A percentile compares a stretch with the other conserved stretches of the same genome.
Evolutionary conservation across 2,329 filamentous ascomycete genomes (phyloP).

Genomic region (Clarireedia paspali): DNA sequence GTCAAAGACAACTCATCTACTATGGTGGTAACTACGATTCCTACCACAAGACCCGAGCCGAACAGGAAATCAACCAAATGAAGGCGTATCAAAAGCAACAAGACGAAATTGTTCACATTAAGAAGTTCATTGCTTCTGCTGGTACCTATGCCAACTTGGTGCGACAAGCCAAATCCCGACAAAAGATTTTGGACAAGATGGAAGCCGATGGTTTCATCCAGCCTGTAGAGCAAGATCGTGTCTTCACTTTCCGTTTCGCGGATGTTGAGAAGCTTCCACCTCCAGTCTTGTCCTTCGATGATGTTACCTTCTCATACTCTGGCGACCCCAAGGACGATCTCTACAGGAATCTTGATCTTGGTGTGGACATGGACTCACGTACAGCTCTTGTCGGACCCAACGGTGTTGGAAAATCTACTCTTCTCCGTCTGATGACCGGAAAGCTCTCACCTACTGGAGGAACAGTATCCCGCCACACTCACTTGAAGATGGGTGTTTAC

Average conservation of each 20-base stretch:
- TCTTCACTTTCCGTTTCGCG: constrained; percentile 97
- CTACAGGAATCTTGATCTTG: constrained; percentile 93
- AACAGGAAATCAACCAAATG: constrained; percentile 97
- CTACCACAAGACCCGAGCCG: constrained; percentile 85
- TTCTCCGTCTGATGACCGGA: constrained; percentile 93
- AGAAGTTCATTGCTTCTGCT: constrained; percentile 99
- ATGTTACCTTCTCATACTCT: constrained; percentile 97
- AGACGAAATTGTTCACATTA: constrained; percentile 98
- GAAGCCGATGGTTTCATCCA: constrained; percentile 98
- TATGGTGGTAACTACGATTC: constrained; percentile 99
- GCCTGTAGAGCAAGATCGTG: constrained; percentile 72
- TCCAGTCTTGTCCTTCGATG: constrained; percentile 90
- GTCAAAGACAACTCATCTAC: constrained; percentile 80
- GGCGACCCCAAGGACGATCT: constrained; percentile 83
- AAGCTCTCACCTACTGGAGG: constrained; percentile 81
- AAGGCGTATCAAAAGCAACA: constrained; percentile 99
- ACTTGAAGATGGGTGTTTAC: constrained; percentile 97
- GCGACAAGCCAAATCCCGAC: constrained; percentile 94
- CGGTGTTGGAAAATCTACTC: constrained; percentile 97
- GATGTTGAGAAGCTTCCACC: constrained; percentile 99
- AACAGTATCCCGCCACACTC: constrained; percentile 82
- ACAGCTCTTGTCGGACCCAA: constrained; percentile 96
- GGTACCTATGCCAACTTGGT: constrained; percentile 99
- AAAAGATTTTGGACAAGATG: constrained; percentile 99
- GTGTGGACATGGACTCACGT: constrained; percentile 99